Evolutionary conservation across 1,284 basidiomycete species (phyloP).

Genomic region (Agroathelia rolfsii): DNA sequence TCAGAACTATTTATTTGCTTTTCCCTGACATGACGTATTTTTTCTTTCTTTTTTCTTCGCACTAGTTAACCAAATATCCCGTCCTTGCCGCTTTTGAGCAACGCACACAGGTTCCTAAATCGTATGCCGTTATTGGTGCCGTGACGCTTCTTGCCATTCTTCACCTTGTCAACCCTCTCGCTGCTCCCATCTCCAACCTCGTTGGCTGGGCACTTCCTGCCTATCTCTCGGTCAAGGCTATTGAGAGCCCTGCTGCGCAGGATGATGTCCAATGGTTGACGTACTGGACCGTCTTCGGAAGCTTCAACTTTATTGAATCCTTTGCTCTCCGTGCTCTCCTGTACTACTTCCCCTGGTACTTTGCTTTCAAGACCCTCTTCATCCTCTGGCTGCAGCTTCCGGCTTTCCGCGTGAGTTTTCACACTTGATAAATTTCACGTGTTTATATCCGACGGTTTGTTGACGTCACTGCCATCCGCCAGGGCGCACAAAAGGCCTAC

Average conservation of each 20-base stretch:
- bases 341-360: slow-evolving; percentile 86
- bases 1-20: slow-evolving; percentile 2
- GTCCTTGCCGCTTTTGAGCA: slow-evolving; percentile 77
- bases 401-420: slow-evolving; percentile 59
- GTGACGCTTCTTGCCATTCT: slow-evolving; percentile 56
- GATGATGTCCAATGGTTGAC: slow-evolving; percentile 87
- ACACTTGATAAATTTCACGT: slow-evolving; percentile 3
- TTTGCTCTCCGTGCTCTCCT: slow-evolving; percentile 66
- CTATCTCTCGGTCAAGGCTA: slow-evolving; percentile 78
- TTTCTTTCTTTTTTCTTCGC: slow-evolving; percentile 11
- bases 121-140: slow-evolving; percentile 77
- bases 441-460: slow-evolving; percentile 9
- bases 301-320: slow-evolving; percentile 79
- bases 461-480: slow-evolving; percentile 21
- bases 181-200: slow-evolving; percentile 74
- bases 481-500: slow-evolving; percentile 73
- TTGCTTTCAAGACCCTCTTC: slow-evolving; percentile 81
- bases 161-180: slow-evolving; percentile 76
- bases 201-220: slow-evolving; percentile 80
- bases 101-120: slow-evolving; percentile 88
- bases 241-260: slow-evolving; percentile 62
- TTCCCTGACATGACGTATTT: slow-evolving; percentile 13
- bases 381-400: slow-evolving; percentile 83
- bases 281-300: slow-evolving; percentile 81
- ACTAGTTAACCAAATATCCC: slow-evolving; percentile 86